These are phyloP conservation scores for Populus euphratica DNA, from an alignment of 345 rosid species.

Conservation along the genomic window DNA sequence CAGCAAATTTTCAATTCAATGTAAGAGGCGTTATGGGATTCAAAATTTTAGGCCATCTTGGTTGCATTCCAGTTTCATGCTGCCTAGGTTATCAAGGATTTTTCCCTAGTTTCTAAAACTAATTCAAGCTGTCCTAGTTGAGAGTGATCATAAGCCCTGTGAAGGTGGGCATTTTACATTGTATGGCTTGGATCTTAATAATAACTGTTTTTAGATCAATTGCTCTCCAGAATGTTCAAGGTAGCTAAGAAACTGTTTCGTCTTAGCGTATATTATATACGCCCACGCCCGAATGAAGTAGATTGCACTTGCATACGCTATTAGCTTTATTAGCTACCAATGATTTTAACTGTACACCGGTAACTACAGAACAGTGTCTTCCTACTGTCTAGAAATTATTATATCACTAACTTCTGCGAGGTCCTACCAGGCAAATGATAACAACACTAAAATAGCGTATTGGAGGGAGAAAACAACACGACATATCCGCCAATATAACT, in stretches of 20 bases:
- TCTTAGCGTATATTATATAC: neutral
- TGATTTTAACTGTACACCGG: no score
- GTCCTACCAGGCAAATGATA: no score
- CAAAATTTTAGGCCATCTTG: neutral
- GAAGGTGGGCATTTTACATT: neutral
- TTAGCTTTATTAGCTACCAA: neutral
- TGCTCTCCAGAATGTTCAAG: neutral
- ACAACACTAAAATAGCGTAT: no score
- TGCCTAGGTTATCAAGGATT: neutral
- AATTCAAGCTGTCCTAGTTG: neutral
- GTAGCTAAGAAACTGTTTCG: neutral
- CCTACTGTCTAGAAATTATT: neutral
- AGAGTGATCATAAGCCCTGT: neutral
- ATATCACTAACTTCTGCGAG: neutral
- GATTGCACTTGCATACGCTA: neutral
- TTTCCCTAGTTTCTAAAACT: neutral
- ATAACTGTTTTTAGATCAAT: neutral
- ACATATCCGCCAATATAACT: neutral
- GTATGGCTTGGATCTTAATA: neutral
- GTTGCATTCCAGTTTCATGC: neutral
- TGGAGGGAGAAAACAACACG: no score
- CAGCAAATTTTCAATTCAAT: neutral
- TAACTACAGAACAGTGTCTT: neutral
- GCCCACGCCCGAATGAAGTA: neutral
- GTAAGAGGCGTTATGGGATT: neutral